A percentile compares a stretch with the other conserved stretches of the same genome.
Evolutionary conservation across 257 asterid species (phyloP).

Genomic region (Jacaranda copaia): DNA sequence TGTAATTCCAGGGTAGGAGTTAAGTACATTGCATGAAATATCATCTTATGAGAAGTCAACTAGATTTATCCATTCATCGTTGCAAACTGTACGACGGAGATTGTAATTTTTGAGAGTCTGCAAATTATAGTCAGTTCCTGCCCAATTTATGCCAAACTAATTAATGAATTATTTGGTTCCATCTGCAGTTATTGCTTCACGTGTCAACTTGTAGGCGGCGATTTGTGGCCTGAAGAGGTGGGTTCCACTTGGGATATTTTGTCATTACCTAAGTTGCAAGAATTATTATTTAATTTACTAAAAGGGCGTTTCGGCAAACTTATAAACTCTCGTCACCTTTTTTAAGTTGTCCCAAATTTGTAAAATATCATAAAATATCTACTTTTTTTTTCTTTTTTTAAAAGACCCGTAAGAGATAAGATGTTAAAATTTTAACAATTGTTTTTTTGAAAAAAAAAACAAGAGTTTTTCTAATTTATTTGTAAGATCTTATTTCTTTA

Average conservation of each 20-base stretch:
- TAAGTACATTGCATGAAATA: too few relatives aligned
- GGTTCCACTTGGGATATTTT: slow-evolving; percentile 1
- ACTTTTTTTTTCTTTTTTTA: too few relatives aligned
- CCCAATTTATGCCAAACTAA: slow-evolving; percentile 21
- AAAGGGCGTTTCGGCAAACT: too few relatives aligned
- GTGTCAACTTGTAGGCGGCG: background rate
- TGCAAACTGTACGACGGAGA: background rate
- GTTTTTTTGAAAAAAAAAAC: too few relatives aligned
- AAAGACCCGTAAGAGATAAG: too few relatives aligned
- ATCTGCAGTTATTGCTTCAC: slow-evolving; percentile 17
- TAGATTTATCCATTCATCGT: background rate
- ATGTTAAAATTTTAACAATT: too few relatives aligned
- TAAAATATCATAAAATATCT: too few relatives aligned
- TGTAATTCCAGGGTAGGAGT: too few relatives aligned
- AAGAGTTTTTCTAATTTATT: too few relatives aligned
- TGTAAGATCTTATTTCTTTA: too few relatives aligned
- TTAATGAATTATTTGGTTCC: background rate
- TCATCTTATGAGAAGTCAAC: background rate
- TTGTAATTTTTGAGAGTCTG: background rate
- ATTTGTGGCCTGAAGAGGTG: background rate
- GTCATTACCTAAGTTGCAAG: background rate
- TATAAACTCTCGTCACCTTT: too few relatives aligned
- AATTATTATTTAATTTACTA: background rate
- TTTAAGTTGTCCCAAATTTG: too few relatives aligned
- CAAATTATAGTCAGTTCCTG: background rate